Evolutionary conservation across 2,329 filamentous ascomycete species (phyloP), one percentile per base, ranked within the genome.

Genomic region (Apiospora saccharicola): DNA sequence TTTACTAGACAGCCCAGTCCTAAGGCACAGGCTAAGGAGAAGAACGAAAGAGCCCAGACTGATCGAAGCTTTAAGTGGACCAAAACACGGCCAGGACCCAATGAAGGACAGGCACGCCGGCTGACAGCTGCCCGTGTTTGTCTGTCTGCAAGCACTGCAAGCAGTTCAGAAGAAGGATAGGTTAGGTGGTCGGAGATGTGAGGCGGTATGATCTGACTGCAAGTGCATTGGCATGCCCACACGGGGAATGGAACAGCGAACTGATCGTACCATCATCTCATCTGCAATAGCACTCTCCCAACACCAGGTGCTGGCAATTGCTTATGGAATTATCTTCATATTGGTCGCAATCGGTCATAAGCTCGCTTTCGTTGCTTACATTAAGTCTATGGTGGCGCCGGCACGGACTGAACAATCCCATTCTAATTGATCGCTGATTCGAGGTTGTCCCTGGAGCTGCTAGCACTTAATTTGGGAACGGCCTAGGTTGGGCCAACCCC

Each of bases 21-120:
- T 10, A 41, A 41, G 37, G 44, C 44, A 47, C 13, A 12, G 5
- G 16, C 5, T 47, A 47, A 47, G 44, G 44, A 47, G 44, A 5
- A 26, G n/a, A 53, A 53, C 2, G 8, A 53, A n/a, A 53, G 26
- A 24, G n/a, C n/a, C 49, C 49, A 53, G 14, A 57, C 26, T 57
- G 51, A 57, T 57, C 51, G 53, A 61, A 61, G 53, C 53, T 61
- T 61, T 61, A 37, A 61, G 53, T 61, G 53, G 53, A 37, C 30
- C 53, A 37, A 61, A 61, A 61, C 53, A 61, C 53, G 53, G 53
- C 37, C 53, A 61, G 12, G 30, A 61, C 30, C 53, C 16, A 61
- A 61, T 37, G 30, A 37, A 34, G n/a, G 51, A 57, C 51, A 57
- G 14, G 24, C 8, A 30, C 7, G 22, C 30, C 22, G 53, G 30